Percentiles rank a stretch among this genome's conserved stretches.
phyloP scores from a whole-genome alignment of 164 flowering plant species.

The Saururus chinensis region DNA sequence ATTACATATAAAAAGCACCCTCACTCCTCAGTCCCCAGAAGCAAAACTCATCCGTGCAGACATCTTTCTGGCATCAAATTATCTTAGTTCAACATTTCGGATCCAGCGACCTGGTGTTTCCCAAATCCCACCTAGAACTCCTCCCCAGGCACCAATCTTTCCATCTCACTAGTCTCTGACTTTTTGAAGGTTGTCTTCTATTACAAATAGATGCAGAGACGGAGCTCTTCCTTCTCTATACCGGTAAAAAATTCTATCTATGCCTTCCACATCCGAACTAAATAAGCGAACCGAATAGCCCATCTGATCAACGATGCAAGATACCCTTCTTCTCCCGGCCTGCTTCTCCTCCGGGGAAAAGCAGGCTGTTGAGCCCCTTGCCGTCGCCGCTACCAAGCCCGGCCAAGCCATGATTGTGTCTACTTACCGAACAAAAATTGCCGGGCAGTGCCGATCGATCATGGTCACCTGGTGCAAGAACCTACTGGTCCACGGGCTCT shows the following conservation, averaged over 20 bases:
- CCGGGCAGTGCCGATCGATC: constrained; percentile 42
- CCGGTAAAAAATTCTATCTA: too few species aligned
- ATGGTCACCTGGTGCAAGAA: constrained; percentile 77
- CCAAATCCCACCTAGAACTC: neutral
- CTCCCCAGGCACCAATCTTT: neutral
- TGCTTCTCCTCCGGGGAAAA: constrained; percentile 51
- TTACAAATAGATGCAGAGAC: too few species aligned
- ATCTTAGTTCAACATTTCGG: neutral
- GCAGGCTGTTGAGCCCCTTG: constrained; percentile 23
- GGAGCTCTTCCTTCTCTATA: too few species aligned
- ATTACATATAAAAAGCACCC: too few species aligned
- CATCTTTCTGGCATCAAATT: neutral
- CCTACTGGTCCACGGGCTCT: constrained; percentile 52
- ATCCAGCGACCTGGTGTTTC: neutral
- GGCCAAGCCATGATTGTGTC: constrained; percentile 31
- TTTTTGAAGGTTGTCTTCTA: too few species aligned
- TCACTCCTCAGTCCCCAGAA: too few species aligned
- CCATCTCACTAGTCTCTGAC: too few species aligned
- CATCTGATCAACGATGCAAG: constrained; percentile 38
- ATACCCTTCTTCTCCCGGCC: constrained; percentile 59
- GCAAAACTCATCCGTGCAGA: too few species aligned
- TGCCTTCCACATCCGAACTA: too few species aligned
- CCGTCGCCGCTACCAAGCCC: constrained; percentile 34
- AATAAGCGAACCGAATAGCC: neutral
- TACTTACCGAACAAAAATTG: constrained; percentile 24